phyloP scores from a whole-genome alignment of 2,329 filamentous ascomycete genomes.

The Aureobasidium mangrovei region DNA sequence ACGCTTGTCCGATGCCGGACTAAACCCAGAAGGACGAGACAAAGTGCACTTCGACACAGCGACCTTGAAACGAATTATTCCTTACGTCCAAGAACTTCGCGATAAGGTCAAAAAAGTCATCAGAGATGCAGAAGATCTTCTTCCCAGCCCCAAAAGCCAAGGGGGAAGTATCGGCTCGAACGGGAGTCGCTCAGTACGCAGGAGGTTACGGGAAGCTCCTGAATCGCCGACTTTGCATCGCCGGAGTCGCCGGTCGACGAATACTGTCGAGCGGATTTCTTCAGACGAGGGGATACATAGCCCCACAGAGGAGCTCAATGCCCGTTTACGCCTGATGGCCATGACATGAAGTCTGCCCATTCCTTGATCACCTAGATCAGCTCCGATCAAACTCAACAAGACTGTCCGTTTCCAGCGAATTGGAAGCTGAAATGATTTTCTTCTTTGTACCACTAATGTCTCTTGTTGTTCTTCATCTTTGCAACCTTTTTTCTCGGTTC shows the following conservation, averaged over 20 bases:
- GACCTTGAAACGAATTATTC: slow-evolving; percentile 54
- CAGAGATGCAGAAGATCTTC: slow-evolving; percentile 40
- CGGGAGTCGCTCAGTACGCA: slow-evolving; percentile 28
- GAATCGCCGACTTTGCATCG: slow-evolving; percentile 15
- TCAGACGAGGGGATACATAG: slow-evolving; percentile 15
- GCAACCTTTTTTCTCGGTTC: slow-evolving; percentile 5
- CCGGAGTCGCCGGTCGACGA: slow-evolving; percentile 12
- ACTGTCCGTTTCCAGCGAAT: not conserved
- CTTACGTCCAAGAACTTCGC: slow-evolving; percentile 40
- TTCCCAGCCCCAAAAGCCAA: slow-evolving; percentile 33
- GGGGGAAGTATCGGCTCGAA: slow-evolving; percentile 16
- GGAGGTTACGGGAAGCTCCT: slow-evolving; percentile 25
- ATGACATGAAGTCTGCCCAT: slow-evolving; percentile 11
- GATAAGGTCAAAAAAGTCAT: slow-evolving; percentile 40
- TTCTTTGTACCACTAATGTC: slow-evolving; percentile 13
- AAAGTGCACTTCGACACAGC: slow-evolving; percentile 60
- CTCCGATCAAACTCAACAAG: not conserved
- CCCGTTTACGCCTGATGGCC: slow-evolving; percentile 21
- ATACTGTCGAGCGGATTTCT: slow-evolving; percentile 9
- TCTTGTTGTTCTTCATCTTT: not conserved
- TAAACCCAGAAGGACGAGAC: slow-evolving; percentile 28
- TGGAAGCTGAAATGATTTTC: slow-evolving; percentile 5
- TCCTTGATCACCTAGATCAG: not conserved
- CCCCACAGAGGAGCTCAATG: slow-evolving; percentile 19
- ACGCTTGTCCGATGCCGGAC: slow-evolving; percentile 20